Conservation (phyloP, 2,329 filamentous ascomycete genomes). For the Colletotrichum shisoi region DNA sequence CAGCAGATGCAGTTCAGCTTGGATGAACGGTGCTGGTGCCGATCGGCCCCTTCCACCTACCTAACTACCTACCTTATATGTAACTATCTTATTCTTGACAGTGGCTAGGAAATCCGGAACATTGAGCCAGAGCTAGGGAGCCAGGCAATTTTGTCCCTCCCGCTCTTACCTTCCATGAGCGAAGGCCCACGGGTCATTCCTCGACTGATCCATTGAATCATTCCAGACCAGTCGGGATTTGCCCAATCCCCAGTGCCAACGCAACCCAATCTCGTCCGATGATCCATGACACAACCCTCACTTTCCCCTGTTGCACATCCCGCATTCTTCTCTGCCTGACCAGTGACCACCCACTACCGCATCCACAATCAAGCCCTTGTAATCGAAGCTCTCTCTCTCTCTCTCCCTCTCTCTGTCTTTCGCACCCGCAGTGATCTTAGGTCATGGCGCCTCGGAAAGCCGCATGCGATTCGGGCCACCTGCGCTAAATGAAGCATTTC, state of each 20-base stretch:
- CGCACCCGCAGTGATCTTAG: slow-evolving; percentile 20
- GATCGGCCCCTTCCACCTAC: not conserved
- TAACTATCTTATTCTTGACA: too few species aligned
- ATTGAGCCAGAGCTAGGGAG: too few species aligned
- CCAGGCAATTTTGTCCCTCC: not conserved
- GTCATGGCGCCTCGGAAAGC: not conserved
- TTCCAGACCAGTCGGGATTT: slow-evolving; percentile 34
- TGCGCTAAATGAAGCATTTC: slow-evolving; percentile 12
- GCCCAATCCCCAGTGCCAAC: slow-evolving; percentile 23
- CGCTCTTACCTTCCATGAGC: not conserved
- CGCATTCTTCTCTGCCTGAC: slow-evolving; percentile 21
- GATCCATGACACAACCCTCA: slow-evolving; percentile 28
- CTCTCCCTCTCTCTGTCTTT: not conserved
- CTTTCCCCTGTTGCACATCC: slow-evolving; percentile 35
- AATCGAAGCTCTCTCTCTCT: slow-evolving; percentile 1
- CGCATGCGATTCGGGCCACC: not conserved
- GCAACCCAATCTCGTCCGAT: slow-evolving; percentile 37
- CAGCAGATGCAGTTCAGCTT: not conserved
- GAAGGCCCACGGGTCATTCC: not conserved
- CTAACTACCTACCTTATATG: too few species aligned
- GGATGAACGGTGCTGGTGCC: not conserved
- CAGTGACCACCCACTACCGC: not conserved
- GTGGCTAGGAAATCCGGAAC: too few species aligned
- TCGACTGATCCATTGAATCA: slow-evolving; percentile 23
- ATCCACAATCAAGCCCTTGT: slow-evolving; percentile 1